Evolutionary conservation across 805 yeast genomes (phyloP).

Genomic region (Lipomyces mesembrius): DNA sequence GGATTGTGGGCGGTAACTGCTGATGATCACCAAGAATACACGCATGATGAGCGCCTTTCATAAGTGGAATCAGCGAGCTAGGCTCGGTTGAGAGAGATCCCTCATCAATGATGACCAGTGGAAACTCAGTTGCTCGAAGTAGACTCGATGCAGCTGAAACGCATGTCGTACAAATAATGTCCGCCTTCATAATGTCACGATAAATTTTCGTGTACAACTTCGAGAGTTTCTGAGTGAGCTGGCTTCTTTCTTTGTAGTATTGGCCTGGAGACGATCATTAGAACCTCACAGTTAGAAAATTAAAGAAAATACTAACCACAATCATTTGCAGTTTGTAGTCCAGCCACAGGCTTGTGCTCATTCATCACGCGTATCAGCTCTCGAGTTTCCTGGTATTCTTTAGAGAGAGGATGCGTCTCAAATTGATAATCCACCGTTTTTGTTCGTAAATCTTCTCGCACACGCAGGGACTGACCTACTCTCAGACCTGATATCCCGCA

Average conservation of each 20-base stretch:
- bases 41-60: conserved; percentile 77
- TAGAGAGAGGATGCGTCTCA: background rate
- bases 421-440: background rate
- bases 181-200: conserved; percentile 73
- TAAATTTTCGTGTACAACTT: conserved; percentile 54
- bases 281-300: background rate
- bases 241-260: background rate
- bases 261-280: background rate
- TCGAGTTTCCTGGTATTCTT: background rate
- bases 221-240: background rate
- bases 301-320: background rate
- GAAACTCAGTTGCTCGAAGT: conserved; percentile 70
- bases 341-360: background rate
- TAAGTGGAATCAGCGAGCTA: conserved; percentile 83
- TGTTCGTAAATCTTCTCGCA: background rate
- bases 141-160: conserved; percentile 86
- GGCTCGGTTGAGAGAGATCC: conserved; percentile 96
- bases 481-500: background rate
- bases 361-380: background rate
- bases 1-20: conserved; percentile 93
- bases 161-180: conserved; percentile 86
- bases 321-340: background rate
- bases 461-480: background rate
- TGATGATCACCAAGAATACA: conserved; percentile 98
- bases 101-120: conserved; percentile 90